Conservation (phyloP, 2,329 filamentous ascomycete genomes). For the Thielaviopsis populi region DNA sequence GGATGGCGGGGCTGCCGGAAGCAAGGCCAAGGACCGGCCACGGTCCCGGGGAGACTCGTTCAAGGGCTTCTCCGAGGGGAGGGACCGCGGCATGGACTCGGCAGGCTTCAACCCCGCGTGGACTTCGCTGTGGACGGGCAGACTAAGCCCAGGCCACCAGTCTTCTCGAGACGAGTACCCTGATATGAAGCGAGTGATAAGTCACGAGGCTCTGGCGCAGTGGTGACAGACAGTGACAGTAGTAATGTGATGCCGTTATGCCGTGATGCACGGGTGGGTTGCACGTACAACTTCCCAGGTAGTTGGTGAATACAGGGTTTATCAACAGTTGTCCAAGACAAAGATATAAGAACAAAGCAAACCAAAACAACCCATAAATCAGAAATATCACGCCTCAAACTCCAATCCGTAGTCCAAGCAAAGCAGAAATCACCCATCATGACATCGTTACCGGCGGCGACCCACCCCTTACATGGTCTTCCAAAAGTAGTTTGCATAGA, state of each 20-base stretch:
- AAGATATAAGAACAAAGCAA: neutral
- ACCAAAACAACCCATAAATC: neutral
- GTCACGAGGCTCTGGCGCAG: slow-evolving; percentile 10
- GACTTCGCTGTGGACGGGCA: slow-evolving; percentile 8
- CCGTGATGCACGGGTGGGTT: neutral
- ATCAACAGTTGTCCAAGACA: neutral
- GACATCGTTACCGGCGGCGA: slow-evolving; percentile 5
- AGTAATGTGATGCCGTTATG: neutral
- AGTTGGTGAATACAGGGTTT: neutral
- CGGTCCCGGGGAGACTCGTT: slow-evolving; percentile 11
- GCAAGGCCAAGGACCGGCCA: neutral
- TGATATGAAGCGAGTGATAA: slow-evolving; percentile 7
- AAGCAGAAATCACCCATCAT: slow-evolving; percentile 1
- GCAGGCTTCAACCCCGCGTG: slow-evolving; percentile 8
- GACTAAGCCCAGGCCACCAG: neutral
- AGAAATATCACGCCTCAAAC: neutral
- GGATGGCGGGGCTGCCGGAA: neutral
- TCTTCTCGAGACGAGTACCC: slow-evolving; percentile 5
- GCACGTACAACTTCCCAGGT: neutral
- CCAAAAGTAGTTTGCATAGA: slow-evolving; percentile 96
- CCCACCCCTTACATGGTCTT: slow-evolving; percentile 50
- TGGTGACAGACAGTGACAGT: neutral
- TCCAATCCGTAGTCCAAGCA: neutral
- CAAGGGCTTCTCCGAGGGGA: slow-evolving; percentile 15
- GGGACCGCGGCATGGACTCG: slow-evolving; percentile 12